Conservation (phyloP, 2,329 filamentous ascomycete species). For the Sordariomycetes sp. region DNA sequence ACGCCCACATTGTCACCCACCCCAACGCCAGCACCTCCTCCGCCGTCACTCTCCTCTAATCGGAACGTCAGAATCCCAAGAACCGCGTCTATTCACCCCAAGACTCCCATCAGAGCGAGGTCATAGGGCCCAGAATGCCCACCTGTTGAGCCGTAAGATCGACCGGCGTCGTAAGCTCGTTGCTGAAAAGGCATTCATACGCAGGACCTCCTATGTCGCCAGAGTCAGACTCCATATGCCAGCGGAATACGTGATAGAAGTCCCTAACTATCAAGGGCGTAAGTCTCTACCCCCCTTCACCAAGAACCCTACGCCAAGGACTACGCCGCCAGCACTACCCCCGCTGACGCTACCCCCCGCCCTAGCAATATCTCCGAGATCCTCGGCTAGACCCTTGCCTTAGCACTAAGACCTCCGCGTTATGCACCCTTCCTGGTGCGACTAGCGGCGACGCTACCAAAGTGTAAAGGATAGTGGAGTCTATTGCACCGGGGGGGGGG, state of each 20-base stretch:
- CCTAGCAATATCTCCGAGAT: no score
- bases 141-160: constrained; percentile 11
- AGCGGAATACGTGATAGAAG: neutral
- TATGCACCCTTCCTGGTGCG: no score
- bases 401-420: no score
- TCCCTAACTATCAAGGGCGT: no score
- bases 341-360: no score
- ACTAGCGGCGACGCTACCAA: no score
- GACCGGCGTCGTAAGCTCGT: constrained; percentile 7
- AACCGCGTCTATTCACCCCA: constrained; percentile 5
- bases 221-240: neutral
- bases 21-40: constrained; percentile 16
- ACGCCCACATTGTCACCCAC: constrained; percentile 19
- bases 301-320: no score
- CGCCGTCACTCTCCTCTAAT: constrained; percentile 14
- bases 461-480: no score
- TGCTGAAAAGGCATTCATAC: constrained; percentile 6
- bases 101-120: constrained; percentile 6
- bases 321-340: no score
- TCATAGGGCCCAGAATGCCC: constrained; percentile 10
- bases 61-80: constrained; percentile 15
- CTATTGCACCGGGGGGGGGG: no score
- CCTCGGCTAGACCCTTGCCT: no score
- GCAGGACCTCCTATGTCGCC: neutral
- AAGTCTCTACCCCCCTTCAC: no score